Evolutionary conservation across 805 yeast species (phyloP).

Genomic region (Deakozyma indianensis): DNA sequence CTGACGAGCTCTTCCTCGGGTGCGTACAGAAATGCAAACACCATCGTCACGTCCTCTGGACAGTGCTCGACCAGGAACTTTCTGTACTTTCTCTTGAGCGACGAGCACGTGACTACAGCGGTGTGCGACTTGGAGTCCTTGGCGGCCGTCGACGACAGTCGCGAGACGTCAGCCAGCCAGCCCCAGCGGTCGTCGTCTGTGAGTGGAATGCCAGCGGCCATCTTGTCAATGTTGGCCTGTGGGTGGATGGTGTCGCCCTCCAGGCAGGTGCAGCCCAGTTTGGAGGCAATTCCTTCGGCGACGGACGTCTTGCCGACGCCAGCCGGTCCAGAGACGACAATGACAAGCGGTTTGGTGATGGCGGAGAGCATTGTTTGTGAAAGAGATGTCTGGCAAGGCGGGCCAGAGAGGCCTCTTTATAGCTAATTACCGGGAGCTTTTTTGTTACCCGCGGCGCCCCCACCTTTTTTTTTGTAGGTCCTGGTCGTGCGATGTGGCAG

Average conservation of each 20-base stretch:
- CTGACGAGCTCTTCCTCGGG: constrained; percentile 41
- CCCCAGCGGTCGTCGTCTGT: constrained; percentile 87
- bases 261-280: constrained; percentile 39
- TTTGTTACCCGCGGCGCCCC: no score
- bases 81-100: constrained; percentile 64
- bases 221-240: constrained; percentile 55
- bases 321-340: constrained; percentile 84
- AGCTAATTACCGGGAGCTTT: no score
- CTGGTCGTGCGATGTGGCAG: no score
- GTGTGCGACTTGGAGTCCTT: constrained; percentile 13
- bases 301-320: constrained; percentile 90
- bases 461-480: no score
- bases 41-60: constrained; percentile 22
- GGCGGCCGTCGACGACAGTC: constrained; percentile 22
- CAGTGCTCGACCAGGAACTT: constrained; percentile 33
- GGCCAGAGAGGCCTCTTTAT: no score
- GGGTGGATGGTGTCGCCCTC: constrained; percentile 88
- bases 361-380: neutral
- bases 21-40: constrained; percentile 56
- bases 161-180: constrained; percentile 52
- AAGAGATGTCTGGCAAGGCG: no score
- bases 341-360: constrained; percentile 3
- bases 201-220: constrained; percentile 69
- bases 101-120: constrained; percentile 69
- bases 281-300: constrained; percentile 35